Conservation (phyloP, 768 basidiomycete species). For the Amanita molliuscula region DNA sequence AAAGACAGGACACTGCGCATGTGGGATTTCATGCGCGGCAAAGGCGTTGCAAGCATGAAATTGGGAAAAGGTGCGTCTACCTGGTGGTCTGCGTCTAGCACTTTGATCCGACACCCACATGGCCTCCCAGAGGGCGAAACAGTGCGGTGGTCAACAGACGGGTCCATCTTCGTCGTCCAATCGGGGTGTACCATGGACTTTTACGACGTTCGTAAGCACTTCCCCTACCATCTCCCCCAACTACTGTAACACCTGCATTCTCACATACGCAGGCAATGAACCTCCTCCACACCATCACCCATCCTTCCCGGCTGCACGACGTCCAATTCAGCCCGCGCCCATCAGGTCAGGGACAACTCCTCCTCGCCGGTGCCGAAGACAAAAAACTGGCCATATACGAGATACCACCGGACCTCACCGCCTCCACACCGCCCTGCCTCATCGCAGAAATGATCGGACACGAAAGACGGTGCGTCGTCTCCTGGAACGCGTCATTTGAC, state of each 20-base stretch:
- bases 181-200: constrained; percentile 67
- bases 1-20: constrained; percentile 84
- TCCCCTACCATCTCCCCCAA: constrained; percentile 3
- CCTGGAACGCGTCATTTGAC: too few species aligned
- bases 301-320: constrained; percentile 80
- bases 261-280: constrained; percentile 61
- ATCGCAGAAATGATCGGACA: constrained; percentile 74
- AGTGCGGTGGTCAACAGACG: constrained; percentile 80
- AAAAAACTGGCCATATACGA: constrained; percentile 77
- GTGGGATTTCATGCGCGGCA: constrained; percentile 99
- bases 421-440: constrained; percentile 41
- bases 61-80: constrained; percentile 65
- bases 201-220: constrained; percentile 62
- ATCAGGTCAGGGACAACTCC: constrained; percentile 36
- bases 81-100: neutral
- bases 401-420: constrained; percentile 33
- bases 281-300: constrained; percentile 59
- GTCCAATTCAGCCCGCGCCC: constrained; percentile 62
- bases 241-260: neutral
- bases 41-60: constrained; percentile 81
- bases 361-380: constrained; percentile 85
- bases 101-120: constrained; percentile 2
- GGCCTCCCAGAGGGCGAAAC: constrained; percentile 68
- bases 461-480: constrained; percentile 77
- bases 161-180: constrained; percentile 74